Conservation (phyloP, 2,329 filamentous ascomycete genomes). For the Epichloe gansuensis region DNA sequence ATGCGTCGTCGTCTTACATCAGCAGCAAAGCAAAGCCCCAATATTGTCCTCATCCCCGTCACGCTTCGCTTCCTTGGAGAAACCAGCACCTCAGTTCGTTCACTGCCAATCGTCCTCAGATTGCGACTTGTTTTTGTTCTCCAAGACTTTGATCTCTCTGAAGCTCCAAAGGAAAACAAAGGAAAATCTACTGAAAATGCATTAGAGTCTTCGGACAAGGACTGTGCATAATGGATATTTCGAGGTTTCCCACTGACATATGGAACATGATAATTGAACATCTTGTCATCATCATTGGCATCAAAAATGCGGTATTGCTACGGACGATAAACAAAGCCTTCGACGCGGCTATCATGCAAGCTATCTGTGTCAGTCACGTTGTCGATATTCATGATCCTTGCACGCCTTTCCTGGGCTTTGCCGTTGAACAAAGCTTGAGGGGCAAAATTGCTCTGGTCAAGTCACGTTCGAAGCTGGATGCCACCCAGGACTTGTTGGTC, state of each 20-base stretch:
- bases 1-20: no score
- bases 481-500: neutral
- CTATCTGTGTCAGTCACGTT: neutral
- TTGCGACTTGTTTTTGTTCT: neutral
- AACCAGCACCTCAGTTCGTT: neutral
- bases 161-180: neutral
- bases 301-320: neutral
- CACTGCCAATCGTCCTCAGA: neutral
- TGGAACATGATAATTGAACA: neutral
- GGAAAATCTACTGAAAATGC: no score
- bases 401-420: neutral
- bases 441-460: neutral
- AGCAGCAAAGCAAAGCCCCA: no score
- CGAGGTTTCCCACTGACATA: neutral
- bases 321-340: neutral
- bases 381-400: neutral
- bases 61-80: neutral
- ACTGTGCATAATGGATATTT: neutral
- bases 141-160: neutral
- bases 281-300: neutral
- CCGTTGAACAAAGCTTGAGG: neutral
- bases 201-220: neutral
- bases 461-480: neutral
- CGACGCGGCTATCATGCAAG: neutral
- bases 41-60: neutral